A percentile compares a stretch with the other conserved stretches of the same genome.
Conservation (phyloP, 805 yeast genomes). For the Ogataea haglerorum region DNA sequence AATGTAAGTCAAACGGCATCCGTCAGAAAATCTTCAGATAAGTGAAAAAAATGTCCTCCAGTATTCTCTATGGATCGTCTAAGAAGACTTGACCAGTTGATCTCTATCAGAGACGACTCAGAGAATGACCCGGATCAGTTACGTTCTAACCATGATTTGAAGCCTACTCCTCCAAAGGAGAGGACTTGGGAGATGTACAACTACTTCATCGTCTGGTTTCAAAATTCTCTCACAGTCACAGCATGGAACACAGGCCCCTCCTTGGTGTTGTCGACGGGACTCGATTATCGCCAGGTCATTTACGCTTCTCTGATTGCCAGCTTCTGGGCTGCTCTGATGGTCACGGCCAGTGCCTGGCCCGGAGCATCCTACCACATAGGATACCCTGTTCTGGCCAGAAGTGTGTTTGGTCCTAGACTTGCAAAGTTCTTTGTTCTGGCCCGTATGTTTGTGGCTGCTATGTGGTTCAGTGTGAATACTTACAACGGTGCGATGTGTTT, state of each 20-base stretch:
- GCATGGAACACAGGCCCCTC: slow-evolving; percentile 32
- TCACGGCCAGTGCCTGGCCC: slow-evolving; percentile 16
- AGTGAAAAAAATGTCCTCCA: slow-evolving; percentile 16
- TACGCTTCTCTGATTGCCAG: slow-evolving; percentile 18
- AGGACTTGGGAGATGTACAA: slow-evolving; percentile 35
- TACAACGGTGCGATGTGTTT: slow-evolving; percentile 37
- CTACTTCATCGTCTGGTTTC: slow-evolving; percentile 27
- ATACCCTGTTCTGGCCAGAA: slow-evolving; percentile 37
- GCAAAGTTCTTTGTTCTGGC: slow-evolving; percentile 35
- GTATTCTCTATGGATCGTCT: slow-evolving; percentile 28
- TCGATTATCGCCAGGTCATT: slow-evolving; percentile 22
- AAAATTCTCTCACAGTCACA: slow-evolving; percentile 27
- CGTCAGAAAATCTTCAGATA: neutral
- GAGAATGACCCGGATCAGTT: slow-evolving; percentile 24
- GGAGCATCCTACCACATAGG: slow-evolving; percentile 34
- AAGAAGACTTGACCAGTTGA: slow-evolving; percentile 23
- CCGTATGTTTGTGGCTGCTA: slow-evolving; percentile 35
- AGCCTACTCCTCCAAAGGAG: slow-evolving; percentile 35
- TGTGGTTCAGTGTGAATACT: slow-evolving; percentile 40
- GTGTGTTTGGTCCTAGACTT: slow-evolving; percentile 36
- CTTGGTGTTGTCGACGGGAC: slow-evolving; percentile 23
- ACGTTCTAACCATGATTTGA: slow-evolving; percentile 36
- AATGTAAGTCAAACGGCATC: neutral
- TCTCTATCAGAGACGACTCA: slow-evolving; percentile 18
- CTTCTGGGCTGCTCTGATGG: slow-evolving; percentile 14